phyloP scores from a whole-genome alignment of 208 protist species.

The Acanthamoeba triangularis region DNA sequence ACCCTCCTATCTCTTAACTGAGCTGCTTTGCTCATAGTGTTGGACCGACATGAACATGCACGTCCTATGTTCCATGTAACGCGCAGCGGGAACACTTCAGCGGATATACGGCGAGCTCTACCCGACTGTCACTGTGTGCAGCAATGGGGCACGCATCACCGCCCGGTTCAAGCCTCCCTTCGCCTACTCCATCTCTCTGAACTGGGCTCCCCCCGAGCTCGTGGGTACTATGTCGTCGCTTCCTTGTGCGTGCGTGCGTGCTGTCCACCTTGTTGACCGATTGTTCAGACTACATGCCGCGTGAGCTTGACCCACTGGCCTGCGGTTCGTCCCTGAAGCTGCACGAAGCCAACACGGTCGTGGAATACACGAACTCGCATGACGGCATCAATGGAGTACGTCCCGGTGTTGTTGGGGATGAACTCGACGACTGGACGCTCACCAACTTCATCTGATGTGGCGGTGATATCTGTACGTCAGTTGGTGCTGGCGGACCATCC shows the following conservation, averaged over 20 bases:
- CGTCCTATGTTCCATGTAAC: neutral
- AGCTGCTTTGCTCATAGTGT: neutral
- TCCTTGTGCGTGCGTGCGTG: neutral
- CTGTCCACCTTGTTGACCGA: neutral
- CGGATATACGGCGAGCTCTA: conserved; percentile 5
- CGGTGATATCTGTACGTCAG: neutral
- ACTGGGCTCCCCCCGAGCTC: conserved; percentile 32
- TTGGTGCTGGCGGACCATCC: conserved; percentile 9
- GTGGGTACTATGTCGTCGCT: neutral
- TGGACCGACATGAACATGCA: too few species aligned
- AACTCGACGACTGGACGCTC: neutral
- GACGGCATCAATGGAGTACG: conserved; percentile 19
- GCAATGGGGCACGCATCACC: neutral
- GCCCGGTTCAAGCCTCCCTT: conserved; percentile 2
- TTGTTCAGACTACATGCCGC: conserved; percentile 9
- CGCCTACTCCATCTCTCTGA: neutral
- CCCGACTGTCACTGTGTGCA: neutral
- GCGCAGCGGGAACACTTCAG: neutral
- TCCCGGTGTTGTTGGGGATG: neutral
- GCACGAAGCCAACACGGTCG: neutral
- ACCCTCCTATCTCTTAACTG: neutral
- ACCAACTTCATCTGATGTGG: neutral
- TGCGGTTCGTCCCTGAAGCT: neutral
- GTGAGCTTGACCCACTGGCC: neutral
- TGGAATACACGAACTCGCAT: neutral